These are phyloP conservation scores for Eremothecium coryli DNA, from an alignment of 1,139 yeast species.

Conservation along the genomic window DNA sequence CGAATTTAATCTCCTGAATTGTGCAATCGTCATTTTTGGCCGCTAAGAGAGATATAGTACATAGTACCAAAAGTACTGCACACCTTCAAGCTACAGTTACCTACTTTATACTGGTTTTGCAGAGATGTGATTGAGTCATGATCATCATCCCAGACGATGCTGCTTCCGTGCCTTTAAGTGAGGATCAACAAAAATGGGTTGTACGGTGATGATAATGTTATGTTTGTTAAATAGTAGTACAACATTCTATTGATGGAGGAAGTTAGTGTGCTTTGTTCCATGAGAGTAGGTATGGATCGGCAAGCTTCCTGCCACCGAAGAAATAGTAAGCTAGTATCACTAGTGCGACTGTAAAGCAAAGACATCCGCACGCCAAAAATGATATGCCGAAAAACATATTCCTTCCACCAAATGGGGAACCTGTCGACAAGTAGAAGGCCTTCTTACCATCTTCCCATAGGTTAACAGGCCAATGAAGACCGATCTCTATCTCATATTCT, in stretches of 20 bases:
- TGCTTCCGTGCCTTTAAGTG: too few species aligned
- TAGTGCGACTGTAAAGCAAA: slow-evolving; percentile 40
- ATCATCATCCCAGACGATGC: too few species aligned
- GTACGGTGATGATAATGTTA: too few species aligned
- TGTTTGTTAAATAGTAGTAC: too few species aligned
- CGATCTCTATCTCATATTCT: slow-evolving; percentile 49
- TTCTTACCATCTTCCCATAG: slow-evolving; percentile 59
- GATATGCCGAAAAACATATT: slow-evolving; percentile 59
- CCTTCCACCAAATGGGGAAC: slow-evolving; percentile 61
- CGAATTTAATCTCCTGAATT: too few species aligned
- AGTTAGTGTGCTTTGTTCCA: slow-evolving; percentile 20
- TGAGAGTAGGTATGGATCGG: slow-evolving; percentile 25
- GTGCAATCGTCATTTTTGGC: too few species aligned
- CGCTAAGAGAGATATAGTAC: too few species aligned
- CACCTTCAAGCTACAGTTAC: too few species aligned
- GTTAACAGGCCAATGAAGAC: slow-evolving; percentile 59
- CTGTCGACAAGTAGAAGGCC: slow-evolving; percentile 56
- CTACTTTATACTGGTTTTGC: too few species aligned
- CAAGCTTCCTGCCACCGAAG: slow-evolving; percentile 32
- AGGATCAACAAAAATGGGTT: too few species aligned
- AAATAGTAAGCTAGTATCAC: slow-evolving; percentile 41
- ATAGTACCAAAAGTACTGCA: too few species aligned
- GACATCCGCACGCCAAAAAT: slow-evolving; percentile 54
- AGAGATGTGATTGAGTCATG: too few species aligned
- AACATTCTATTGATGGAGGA: neutral